These are phyloP conservation scores for Malus asiatica DNA, from an alignment of 306 rosid genomes.

Conservation along the genomic window DNA sequence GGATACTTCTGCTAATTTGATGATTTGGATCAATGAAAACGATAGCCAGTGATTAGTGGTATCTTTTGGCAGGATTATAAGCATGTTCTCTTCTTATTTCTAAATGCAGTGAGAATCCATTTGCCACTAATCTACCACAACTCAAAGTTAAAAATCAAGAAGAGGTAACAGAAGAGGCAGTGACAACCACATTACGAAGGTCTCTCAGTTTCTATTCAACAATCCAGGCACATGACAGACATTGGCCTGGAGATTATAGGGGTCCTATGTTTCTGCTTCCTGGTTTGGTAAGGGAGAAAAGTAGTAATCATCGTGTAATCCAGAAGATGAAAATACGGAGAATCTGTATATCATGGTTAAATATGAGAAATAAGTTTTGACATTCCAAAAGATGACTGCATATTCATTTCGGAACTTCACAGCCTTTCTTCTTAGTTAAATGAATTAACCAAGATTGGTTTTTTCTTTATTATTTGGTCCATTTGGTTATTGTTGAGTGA, in stretches of 20 bases:
- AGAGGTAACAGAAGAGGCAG: slow-evolving; percentile 18
- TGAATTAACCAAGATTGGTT: background rate
- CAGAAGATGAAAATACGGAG: background rate
- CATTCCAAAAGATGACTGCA: background rate
- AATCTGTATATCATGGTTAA: background rate
- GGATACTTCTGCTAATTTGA: slow-evolving; percentile 20
- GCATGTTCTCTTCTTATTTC: background rate
- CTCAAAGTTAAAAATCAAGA: slow-evolving; percentile 24
- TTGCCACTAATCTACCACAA: slow-evolving; percentile 16
- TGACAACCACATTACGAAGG: no score
- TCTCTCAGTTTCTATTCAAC: no score
- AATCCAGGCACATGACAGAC: no score
- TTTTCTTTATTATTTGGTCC: no score
- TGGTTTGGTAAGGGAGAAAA: background rate
- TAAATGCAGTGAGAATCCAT: slow-evolving; percentile 19
- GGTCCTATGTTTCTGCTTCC: no score
- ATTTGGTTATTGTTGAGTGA: background rate
- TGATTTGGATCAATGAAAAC: slow-evolving; percentile 16
- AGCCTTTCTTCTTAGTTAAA: background rate
- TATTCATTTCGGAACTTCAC: background rate
- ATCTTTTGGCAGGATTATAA: slow-evolving; percentile 30
- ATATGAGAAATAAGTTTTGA: background rate
- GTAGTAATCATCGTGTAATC: background rate
- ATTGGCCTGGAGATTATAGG: no score
- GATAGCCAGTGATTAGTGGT: slow-evolving; percentile 35